Evolutionary conservation across 208 protist genomes (phyloP), one percentile per base, ranked within the genome.

Genomic region (Chromosphaera perkinsii): DNA sequence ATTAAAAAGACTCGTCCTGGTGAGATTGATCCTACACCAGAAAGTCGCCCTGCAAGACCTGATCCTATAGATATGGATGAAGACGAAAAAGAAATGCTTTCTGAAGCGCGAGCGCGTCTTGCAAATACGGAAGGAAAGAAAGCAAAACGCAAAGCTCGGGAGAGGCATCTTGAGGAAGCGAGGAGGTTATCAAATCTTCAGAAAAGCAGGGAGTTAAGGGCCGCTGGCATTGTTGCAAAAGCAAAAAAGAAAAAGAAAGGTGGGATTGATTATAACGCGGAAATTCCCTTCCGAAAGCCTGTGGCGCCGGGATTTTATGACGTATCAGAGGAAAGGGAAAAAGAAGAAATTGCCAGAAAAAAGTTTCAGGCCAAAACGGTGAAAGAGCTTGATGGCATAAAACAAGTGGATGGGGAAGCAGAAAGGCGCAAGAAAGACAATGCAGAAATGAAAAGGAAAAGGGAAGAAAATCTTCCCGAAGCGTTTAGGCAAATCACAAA

Each of bases 41-140:
- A 99, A 75, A 81, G 78, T 1, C 88, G 89, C 51, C 92, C 96
- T 3, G 95, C 97, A 0, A 78, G 86, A 5, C 91, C 93, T 7
- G 96, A 99, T 80, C 89, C 94, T 1, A 82, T 97, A 12, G 92
- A 98, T 77, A 93, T 96, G 71, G 94, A 97, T 64, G 90, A 92
- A 62, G 94, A 94, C 71, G 82, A 98, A 70, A 94, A 96, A 68
- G 95, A 99, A 69, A 97, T 96, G 89, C 75, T 99, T 20, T 85
- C 83, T 20, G 95, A 98, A 78, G 95, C 96, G 0, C 84, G 95
- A n/a, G 97, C 96, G 35, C 91, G 97, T 64, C 84, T 99, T 17
- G 96, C 97, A 1, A 99, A 99, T 75, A 98, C 97, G 32, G 91
- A 95, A 62, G 95, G 96, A 40, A 99, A 99, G 82, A 99, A 99